These are phyloP conservation scores for Clonostachys chloroleuca DNA, from an alignment of 2,329 filamentous ascomycete species.

Conservation along the genomic window DNA sequence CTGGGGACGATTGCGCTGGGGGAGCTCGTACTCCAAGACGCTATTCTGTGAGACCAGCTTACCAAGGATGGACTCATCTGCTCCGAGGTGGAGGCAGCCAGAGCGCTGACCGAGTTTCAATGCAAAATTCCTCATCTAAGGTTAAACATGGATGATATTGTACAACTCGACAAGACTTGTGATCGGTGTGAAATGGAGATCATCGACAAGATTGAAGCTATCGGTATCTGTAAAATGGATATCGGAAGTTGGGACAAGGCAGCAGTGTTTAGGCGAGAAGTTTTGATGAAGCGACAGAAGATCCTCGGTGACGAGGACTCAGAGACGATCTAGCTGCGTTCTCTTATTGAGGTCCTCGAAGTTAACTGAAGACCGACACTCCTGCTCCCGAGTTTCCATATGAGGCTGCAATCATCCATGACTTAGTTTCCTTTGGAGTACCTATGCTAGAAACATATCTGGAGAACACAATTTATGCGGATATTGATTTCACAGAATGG, in stretches of 20 bases:
- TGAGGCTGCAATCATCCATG: too few relatives aligned
- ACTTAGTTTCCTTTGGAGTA: too few relatives aligned
- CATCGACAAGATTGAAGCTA: background rate
- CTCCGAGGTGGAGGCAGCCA: conserved; percentile 5
- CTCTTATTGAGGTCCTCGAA: background rate
- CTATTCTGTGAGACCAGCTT: conserved; percentile 6
- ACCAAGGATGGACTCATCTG: conserved; percentile 1
- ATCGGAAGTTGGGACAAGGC: background rate
- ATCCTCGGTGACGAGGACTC: too few relatives aligned
- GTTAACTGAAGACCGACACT: too few relatives aligned
- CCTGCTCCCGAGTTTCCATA: too few relatives aligned
- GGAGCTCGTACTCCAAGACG: conserved; percentile 7
- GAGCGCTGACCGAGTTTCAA: conserved; percentile 2
- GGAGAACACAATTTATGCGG: too few relatives aligned
- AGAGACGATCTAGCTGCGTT: background rate
- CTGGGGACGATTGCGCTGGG: conserved; percentile 10
- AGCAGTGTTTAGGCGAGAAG: conserved; percentile 25
- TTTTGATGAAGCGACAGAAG: conserved; percentile 5
- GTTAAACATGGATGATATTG: too few relatives aligned
- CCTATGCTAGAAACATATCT: too few relatives aligned
- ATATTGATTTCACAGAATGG: background rate
- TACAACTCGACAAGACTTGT: too few relatives aligned
- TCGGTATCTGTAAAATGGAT: background rate
- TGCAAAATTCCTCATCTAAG: background rate
- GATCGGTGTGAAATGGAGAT: too few relatives aligned